A percentile compares a stretch with the other conserved stretches of the same genome.
These are phyloP conservation scores for Alternaria novae-zelandiae DNA, from an alignment of 2,329 filamentous ascomycete genomes.

Conservation along the genomic window DNA sequence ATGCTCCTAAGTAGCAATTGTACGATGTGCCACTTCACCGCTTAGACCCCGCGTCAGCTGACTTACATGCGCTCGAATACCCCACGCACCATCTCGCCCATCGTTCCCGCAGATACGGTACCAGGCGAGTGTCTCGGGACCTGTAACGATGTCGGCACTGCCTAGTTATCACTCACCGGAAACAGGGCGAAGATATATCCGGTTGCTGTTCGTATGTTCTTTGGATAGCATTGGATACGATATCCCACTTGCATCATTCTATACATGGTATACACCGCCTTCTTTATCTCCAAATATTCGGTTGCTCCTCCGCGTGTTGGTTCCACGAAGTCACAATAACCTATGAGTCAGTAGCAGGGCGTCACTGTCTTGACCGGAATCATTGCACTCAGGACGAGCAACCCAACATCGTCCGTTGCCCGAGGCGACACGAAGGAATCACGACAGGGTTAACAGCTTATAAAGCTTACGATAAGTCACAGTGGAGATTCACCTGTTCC, in stretches of 20 bases:
- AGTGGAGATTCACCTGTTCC: background rate
- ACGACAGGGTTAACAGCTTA: background rate
- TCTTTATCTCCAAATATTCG: background rate
- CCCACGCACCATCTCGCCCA: background rate
- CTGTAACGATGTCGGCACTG: background rate
- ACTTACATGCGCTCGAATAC: conserved; percentile 2
- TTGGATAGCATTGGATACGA: background rate
- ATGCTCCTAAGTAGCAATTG: background rate
- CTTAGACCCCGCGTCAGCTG: conserved; percentile 10
- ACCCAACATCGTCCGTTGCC: background rate
- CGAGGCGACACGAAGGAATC: background rate
- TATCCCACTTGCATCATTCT: background rate
- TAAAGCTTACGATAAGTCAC: background rate
- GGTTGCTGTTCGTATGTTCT: background rate
- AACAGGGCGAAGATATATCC: conserved; percentile 2
- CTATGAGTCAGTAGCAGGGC: background rate
- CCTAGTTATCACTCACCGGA: conserved; percentile 12
- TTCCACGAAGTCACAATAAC: background rate
- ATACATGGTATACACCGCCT: background rate
- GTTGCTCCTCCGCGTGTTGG: background rate
- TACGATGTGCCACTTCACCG: background rate
- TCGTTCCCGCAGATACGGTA: background rate
- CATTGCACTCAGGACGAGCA: background rate
- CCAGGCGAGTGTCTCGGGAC: background rate
- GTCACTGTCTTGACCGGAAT: background rate